phyloP scores from a whole-genome alignment of 2,329 filamentous ascomycete species.

The Ceratocystis destructans region DNA sequence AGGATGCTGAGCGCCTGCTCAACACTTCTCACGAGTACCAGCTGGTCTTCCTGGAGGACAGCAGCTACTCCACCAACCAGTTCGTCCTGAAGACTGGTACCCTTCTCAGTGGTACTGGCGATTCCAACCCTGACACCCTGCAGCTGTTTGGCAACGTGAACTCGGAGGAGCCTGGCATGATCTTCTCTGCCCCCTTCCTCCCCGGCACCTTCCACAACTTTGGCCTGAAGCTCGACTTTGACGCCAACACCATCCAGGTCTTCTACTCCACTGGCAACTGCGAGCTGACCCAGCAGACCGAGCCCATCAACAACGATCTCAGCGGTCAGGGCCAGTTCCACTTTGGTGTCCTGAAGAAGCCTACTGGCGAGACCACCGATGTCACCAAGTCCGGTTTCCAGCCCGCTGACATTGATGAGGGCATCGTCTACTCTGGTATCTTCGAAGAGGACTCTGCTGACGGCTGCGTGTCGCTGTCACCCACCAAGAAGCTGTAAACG shows the following conservation, averaged over 20 bases:
- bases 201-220: slow-evolving; percentile 46
- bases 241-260: slow-evolving; percentile 39
- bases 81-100: slow-evolving; percentile 42
- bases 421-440: slow-evolving; percentile 38
- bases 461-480: slow-evolving; percentile 29
- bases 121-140: slow-evolving; percentile 29
- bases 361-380: slow-evolving; percentile 32
- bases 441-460: slow-evolving; percentile 38
- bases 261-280: slow-evolving; percentile 40
- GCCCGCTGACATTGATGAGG: slow-evolving; percentile 36
- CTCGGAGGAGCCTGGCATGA: slow-evolving; percentile 31
- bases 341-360: slow-evolving; percentile 50
- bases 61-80: slow-evolving; percentile 37
- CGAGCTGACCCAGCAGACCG: slow-evolving; percentile 35
- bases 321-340: slow-evolving; percentile 33
- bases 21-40: slow-evolving; percentile 50
- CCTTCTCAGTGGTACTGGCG: slow-evolving; percentile 30
- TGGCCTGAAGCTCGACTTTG: slow-evolving; percentile 44
- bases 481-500: slow-evolving; percentile 15
- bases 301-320: slow-evolving; percentile 30
- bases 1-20: slow-evolving; percentile 37
- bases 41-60: slow-evolving; percentile 37
- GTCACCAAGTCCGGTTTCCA: slow-evolving; percentile 37
- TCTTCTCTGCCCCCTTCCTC: slow-evolving; percentile 41
- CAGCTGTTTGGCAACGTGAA: slow-evolving; percentile 37